A percentile compares a stretch with the other conserved stretches of the same genome.
Conservation (phyloP, 768 basidiomycete species). For the Trametes coccinea region DNA sequence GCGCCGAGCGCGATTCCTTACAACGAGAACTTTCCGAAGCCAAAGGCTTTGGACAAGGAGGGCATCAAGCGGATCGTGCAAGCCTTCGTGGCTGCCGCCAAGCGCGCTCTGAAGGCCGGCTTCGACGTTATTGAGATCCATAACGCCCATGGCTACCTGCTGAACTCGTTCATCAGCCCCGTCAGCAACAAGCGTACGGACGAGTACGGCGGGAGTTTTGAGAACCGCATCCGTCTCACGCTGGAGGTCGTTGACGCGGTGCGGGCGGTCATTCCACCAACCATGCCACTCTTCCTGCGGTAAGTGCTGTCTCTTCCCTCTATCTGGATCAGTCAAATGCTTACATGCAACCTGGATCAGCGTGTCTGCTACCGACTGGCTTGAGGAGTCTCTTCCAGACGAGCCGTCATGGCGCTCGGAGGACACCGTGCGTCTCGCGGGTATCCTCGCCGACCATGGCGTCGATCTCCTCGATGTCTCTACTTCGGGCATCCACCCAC, state of each 20-base stretch:
- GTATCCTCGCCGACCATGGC: slow-evolving; percentile 59
- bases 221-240: slow-evolving; percentile 54
- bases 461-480: slow-evolving; percentile 79
- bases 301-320: slow-evolving; percentile 24
- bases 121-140: slow-evolving; percentile 34
- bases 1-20: slow-evolving; percentile 55
- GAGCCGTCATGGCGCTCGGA: slow-evolving; percentile 68
- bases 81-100: slow-evolving; percentile 54
- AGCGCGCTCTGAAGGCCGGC: slow-evolving; percentile 57
- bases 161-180: slow-evolving; percentile 40
- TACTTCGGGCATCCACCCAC: slow-evolving; percentile 55
- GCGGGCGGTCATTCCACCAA: slow-evolving; percentile 55
- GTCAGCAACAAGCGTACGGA: slow-evolving; percentile 43
- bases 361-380: slow-evolving; percentile 75
- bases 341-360: slow-evolving; percentile 30
- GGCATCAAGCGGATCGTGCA: slow-evolving; percentile 58
- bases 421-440: slow-evolving; percentile 64
- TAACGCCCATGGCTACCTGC: slow-evolving; percentile 29
- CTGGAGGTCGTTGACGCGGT: slow-evolving; percentile 66
- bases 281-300: slow-evolving; percentile 75
- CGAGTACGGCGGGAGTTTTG: slow-evolving; percentile 49
- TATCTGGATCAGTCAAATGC: slow-evolving; percentile 10
- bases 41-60: slow-evolving; percentile 55
- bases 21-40: slow-evolving; percentile 45
- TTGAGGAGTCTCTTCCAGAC: slow-evolving; percentile 56